Evolutionary conservation across 108 stramenopile genomes (phyloP).

Genomic region (Pseudonitzschia delicatissima): DNA sequence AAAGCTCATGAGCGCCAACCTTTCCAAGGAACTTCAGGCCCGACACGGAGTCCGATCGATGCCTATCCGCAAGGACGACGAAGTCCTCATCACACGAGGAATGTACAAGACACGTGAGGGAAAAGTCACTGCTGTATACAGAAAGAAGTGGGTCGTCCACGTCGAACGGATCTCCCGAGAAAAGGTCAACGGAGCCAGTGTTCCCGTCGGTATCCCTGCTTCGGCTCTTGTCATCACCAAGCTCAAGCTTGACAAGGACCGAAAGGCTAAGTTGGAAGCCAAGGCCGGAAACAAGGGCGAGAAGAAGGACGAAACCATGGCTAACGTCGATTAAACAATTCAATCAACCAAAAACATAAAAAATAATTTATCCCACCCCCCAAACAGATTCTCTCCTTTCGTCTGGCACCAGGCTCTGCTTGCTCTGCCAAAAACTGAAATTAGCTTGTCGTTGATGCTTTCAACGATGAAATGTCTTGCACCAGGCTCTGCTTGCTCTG

Average conservation of each 20-base stretch:
- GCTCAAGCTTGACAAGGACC: conserved; percentile 99
- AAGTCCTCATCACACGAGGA: conserved; percentile 95
- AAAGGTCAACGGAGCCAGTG: conserved; percentile 93
- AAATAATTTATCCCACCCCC: conserved; percentile 1
- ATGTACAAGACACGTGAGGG: conserved; percentile 97
- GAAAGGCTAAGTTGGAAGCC: conserved; percentile 93
- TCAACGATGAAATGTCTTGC: not conserved
- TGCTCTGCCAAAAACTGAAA: conserved; percentile 1
- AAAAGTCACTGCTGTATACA: conserved; percentile 93
- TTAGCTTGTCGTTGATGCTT: not conserved
- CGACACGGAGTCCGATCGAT: conserved; percentile 97
- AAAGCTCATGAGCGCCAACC: conserved; percentile 93
- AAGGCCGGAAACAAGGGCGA: conserved; percentile 84
- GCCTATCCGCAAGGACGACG: conserved; percentile 98
- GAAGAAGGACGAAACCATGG: conserved; percentile 87
- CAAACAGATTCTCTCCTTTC: not conserved
- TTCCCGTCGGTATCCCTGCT: conserved; percentile 93
- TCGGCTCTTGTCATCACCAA: conserved; percentile 97
- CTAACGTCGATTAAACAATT: conserved; percentile 92
- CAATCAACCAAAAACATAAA: not conserved
- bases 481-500: conserved; percentile 18
- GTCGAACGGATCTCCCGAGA: conserved; percentile 96
- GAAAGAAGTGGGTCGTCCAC: conserved; percentile 98
- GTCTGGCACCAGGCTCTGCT: conserved; percentile 10
- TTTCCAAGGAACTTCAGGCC: conserved; percentile 97